These are phyloP conservation scores for Rutstroemia sp. DNA, from an alignment of 2,329 filamentous ascomycete genomes.

Conservation along the genomic window DNA sequence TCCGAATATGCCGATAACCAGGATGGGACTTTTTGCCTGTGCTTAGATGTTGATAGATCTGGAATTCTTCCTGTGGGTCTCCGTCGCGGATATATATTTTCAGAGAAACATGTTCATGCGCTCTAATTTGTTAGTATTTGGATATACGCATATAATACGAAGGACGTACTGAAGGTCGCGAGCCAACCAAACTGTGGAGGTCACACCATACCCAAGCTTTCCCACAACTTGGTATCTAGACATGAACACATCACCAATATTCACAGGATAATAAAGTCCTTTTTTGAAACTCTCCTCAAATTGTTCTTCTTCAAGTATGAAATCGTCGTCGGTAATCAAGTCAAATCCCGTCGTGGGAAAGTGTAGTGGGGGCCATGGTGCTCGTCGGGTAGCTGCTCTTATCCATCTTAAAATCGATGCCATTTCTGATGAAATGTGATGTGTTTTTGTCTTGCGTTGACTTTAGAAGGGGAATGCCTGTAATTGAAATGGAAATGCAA, in stretches of 20 bases:
- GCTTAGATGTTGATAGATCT: constrained; percentile 35
- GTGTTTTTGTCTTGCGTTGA: too few species aligned
- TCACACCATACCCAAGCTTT: constrained; percentile 17
- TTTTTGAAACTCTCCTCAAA: constrained; percentile 8
- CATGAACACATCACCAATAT: constrained; percentile 15
- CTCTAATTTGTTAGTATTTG: not conserved
- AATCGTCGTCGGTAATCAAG: not conserved
- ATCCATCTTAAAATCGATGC: not conserved
- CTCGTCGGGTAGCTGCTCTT: not conserved
- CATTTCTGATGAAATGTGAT: not conserved
- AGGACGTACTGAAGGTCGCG: constrained; percentile 14
- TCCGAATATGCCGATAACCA: constrained; percentile 29
- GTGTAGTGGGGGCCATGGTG: not conserved
- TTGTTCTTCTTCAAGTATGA: constrained; percentile 11
- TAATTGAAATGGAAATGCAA: too few species aligned
- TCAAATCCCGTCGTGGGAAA: not conserved
- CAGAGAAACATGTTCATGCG: constrained; percentile 7
- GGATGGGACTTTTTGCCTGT: constrained; percentile 25
- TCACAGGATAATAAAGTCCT: constrained; percentile 13
- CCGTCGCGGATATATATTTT: constrained; percentile 11
- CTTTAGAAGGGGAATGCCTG: too few species aligned
- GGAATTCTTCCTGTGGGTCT: constrained; percentile 28
- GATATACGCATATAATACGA: not conserved
- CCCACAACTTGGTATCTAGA: constrained; percentile 19
- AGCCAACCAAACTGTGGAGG: constrained; percentile 17